Conservation (phyloP, 2,329 filamentous ascomycete species). For the Botrytis aclada region DNA sequence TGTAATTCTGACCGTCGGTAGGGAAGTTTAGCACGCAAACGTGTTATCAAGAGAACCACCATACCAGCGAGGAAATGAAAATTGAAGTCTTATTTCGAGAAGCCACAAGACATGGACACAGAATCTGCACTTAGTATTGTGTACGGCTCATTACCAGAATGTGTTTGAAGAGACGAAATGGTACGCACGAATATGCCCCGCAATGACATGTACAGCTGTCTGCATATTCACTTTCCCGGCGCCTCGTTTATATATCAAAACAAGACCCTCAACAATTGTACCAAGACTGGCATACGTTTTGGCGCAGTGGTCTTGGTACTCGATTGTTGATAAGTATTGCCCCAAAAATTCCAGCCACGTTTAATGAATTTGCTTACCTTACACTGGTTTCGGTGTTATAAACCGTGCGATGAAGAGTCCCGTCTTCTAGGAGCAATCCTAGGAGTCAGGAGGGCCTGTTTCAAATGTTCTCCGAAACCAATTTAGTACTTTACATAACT, state of each 20-base stretch:
- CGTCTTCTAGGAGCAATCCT: background rate
- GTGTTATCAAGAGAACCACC: background rate
- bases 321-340: background rate
- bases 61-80: background rate
- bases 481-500: background rate
- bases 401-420: background rate
- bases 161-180: background rate
- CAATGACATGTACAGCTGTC: background rate
- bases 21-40: background rate
- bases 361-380: background rate
- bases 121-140: background rate
- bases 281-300: background rate
- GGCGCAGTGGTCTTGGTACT: background rate
- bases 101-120: background rate
- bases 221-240: background rate
- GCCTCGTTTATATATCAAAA: background rate
- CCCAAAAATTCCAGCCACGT: background rate
- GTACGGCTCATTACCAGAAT: background rate
- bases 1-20: fast-evolving
- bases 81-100: background rate
- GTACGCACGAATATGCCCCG: background rate
- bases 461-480: background rate
- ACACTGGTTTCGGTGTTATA: background rate
- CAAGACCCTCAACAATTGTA: background rate
- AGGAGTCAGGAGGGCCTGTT: background rate